Evolutionary conservation across 441 rosid species (phyloP), one percentile per base, ranked within the genome.

Genomic region (Mallotus japonicus): DNA sequence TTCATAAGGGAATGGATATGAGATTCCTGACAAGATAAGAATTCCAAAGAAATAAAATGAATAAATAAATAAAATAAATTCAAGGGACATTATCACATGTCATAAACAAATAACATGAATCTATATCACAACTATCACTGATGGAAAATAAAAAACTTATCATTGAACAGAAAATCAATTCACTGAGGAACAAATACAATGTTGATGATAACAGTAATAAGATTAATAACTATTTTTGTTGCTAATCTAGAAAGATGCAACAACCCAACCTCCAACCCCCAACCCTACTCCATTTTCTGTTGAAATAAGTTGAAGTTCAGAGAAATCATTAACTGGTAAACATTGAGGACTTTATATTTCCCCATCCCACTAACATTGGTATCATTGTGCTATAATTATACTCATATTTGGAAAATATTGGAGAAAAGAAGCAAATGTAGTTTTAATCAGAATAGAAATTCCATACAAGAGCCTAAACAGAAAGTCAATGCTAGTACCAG

Each of bases 1-100:
- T 97, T 97, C 97, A 97, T 82, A 70, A 97, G 91, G 53, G 99
- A 97, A 85, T 97, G 99, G 79, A 97, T 97, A 78, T 97, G 99
- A 17, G 99, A 97, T 83, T 96, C 99, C 98, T 91, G 89, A 70
- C 70, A 69, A 56, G 65, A 72, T 65, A 62, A 57, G 76, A 8
- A 69, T 69, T 51, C n/a, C 62, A 65, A 53, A 15, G 32, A 28
- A 62, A 47, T 28, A 28, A 28, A 28, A 28, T 28, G 32, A 28
- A 28, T 28, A 28, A 28, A 28, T 2, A 28, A 28, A 28, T 28
- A 28, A 28, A 28, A 28, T 28, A 2, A 28, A 22, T 67, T 69
- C 17, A 59, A 20, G 2, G 34, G 22, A 11, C 50, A 50, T 22
- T 57, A 58, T 63, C 9, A 55, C 50, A 9, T 28, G 46, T 9